A percentile compares a stretch with the other conserved stretches of the same genome.
These are phyloP conservation scores for Fusarium sp. DNA, from an alignment of 2,329 filamentous ascomycete genomes.

Conservation along the genomic window DNA sequence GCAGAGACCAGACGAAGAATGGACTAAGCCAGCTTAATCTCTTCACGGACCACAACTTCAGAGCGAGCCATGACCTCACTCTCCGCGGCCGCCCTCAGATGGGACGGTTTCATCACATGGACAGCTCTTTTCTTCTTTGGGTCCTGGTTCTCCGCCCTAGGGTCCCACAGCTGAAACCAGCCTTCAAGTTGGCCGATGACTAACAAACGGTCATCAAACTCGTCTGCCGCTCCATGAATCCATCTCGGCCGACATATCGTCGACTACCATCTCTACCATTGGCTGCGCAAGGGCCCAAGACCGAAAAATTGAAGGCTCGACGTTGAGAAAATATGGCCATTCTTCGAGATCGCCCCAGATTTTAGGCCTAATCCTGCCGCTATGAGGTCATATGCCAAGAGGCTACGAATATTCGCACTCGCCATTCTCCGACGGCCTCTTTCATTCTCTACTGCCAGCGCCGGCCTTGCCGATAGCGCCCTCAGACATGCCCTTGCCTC, in stretches of 20 bases:
- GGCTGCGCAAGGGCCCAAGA: constrained; percentile 12
- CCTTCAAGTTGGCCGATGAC: constrained; percentile 22
- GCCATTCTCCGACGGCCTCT: background rate
- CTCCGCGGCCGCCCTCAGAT: background rate
- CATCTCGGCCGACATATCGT: constrained; percentile 35
- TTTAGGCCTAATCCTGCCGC: constrained; percentile 33
- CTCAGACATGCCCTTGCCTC: constrained; percentile 1
- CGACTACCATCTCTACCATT: constrained; percentile 14
- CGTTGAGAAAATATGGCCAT: constrained; percentile 20
- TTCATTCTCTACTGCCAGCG: background rate
- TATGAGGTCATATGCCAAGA: constrained; percentile 40
- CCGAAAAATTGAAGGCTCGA: constrained; percentile 6
- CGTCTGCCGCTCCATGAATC: constrained; percentile 2
- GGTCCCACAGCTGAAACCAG: constrained; percentile 32
- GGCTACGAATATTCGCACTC: constrained; percentile 5
- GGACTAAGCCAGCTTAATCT: constrained; percentile 4
- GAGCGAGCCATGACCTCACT: background rate
- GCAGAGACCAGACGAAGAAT: constrained; percentile 5
- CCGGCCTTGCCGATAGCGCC: constrained; percentile 25
- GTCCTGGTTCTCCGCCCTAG: constrained; percentile 27
- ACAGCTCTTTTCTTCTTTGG: constrained; percentile 35
- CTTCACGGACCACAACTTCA: background rate
- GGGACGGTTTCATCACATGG: constrained; percentile 9
- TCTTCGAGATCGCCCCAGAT: constrained; percentile 30
- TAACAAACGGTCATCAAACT: constrained; percentile 6